A percentile compares a stretch with the other conserved stretches of the same genome.
phyloP scores from a whole-genome alignment of 371 early-diverging fungal genomes.

The Lichtheimia hyalospora region DNA sequence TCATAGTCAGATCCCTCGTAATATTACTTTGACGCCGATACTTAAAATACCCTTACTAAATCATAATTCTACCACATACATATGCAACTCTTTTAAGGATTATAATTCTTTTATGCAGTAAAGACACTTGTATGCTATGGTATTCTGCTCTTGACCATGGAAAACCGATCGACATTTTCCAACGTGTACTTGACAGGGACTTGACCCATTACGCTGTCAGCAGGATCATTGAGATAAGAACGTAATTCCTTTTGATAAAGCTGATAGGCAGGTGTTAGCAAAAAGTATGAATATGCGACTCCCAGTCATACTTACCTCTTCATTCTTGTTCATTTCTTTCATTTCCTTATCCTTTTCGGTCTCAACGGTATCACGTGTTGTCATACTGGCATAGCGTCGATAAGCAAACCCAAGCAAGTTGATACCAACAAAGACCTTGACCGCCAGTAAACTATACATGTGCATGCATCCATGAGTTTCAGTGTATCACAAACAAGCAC shows the following conservation, averaged over 20 bases:
- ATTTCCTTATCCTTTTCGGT: conserved; percentile 43
- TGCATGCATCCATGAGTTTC: too few relatives aligned
- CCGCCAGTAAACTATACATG: conserved; percentile 48
- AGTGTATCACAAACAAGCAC: too few relatives aligned
- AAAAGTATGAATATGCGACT: background rate
- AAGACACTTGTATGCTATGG: conserved; percentile 65
- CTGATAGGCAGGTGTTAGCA: background rate
- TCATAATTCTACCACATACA: too few relatives aligned
- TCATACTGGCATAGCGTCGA: conserved; percentile 60
- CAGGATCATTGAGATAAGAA: conserved; percentile 35
- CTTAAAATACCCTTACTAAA: too few relatives aligned
- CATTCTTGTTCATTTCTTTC: conserved; percentile 60
- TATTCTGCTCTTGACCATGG: conserved; percentile 88
- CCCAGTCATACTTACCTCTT: conserved; percentile 43
- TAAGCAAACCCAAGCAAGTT: conserved; percentile 72
- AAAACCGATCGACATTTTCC: conserved; percentile 87
- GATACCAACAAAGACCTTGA: conserved; percentile 75
- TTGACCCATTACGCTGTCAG: conserved; percentile 41
- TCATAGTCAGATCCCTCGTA: too few relatives aligned
- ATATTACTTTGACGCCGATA: too few relatives aligned
- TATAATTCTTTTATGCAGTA: too few relatives aligned
- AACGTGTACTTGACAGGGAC: conserved; percentile 58
- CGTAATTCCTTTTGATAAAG: conserved; percentile 25
- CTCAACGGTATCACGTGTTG: conserved; percentile 55
- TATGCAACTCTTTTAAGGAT: background rate